Evolutionary conservation across 768 basidiomycete genomes (phyloP).

Genomic region (Amanita rubescens): DNA sequence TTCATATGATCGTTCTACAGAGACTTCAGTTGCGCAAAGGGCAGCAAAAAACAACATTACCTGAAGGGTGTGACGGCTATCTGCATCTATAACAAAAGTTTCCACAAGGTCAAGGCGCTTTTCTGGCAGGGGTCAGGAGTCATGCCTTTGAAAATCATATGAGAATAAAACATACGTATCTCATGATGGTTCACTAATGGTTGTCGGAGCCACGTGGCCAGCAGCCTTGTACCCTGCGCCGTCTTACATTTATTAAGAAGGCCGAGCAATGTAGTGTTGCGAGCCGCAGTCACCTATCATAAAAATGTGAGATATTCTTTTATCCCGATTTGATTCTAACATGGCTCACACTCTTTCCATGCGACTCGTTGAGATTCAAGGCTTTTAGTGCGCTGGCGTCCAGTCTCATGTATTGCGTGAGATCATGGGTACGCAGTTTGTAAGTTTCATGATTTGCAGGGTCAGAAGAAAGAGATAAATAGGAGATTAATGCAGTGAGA

Average conservation of each 20-base stretch:
- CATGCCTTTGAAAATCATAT: background rate
- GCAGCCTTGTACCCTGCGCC: constrained; percentile 80
- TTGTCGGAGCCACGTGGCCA: constrained; percentile 93
- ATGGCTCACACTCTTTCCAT: constrained; percentile 43
- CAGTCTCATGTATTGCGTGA: constrained; percentile 91
- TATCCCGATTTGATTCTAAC: background rate
- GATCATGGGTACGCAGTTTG: constrained; percentile 78
- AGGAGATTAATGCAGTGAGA: constrained; percentile 72
- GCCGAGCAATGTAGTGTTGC: constrained; percentile 84
- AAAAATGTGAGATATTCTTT: background rate
- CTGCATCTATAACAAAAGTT: constrained; percentile 72
- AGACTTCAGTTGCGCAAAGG: background rate
- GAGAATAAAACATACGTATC: constrained; percentile 53
- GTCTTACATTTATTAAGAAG: constrained; percentile 95
- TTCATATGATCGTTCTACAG: constrained; percentile 79
- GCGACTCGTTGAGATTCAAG: constrained; percentile 73
- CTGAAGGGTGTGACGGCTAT: constrained; percentile 64
- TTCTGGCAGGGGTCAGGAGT: constrained; percentile 34
- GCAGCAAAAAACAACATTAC: constrained; percentile 28
- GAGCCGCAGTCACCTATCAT: constrained; percentile 49
- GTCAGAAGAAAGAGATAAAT: constrained; percentile 75
- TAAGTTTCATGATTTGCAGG: constrained; percentile 74
- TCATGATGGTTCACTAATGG: constrained; percentile 91
- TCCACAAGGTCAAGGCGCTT: constrained; percentile 87
- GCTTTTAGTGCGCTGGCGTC: constrained; percentile 94